Percentiles rank a stretch among this genome's conserved stretches.
These are phyloP conservation scores for Exophiala sideris DNA, from an alignment of 2,329 filamentous ascomycete species.

Conservation along the genomic window DNA sequence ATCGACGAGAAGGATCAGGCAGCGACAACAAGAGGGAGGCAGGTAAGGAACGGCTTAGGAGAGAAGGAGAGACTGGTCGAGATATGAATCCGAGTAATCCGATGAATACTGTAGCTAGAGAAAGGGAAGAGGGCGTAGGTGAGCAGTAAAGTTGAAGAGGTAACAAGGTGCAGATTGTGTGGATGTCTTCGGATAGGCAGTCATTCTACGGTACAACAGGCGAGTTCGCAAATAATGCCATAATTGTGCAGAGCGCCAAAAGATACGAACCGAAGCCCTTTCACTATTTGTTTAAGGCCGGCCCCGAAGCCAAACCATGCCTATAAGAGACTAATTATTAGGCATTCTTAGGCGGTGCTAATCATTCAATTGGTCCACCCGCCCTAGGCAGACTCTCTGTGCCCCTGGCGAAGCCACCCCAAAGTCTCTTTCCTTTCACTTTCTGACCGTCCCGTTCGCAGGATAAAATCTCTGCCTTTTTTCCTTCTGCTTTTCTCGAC, in stretches of 20 bases:
- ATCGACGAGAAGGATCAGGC: neutral
- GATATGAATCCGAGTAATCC: conserved; percentile 16
- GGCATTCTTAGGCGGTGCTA: no score
- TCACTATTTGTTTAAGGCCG: neutral
- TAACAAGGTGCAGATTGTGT: conserved; percentile 6
- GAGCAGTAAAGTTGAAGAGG: conserved; percentile 14
- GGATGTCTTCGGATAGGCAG: conserved; percentile 20
- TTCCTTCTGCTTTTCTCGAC: neutral
- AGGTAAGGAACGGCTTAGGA: conserved; percentile 4
- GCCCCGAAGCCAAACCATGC: no score
- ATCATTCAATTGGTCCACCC: no score
- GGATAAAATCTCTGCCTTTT: neutral
- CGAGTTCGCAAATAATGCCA: neutral
- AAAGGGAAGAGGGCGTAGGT: conserved; percentile 17
- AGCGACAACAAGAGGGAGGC: conserved; percentile 6
- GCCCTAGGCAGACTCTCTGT: no score
- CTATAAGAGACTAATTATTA: no score
- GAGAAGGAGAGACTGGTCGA: conserved; percentile 10
- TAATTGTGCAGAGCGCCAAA: neutral
- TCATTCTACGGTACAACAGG: no score
- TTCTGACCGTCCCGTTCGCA: no score
- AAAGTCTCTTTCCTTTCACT: no score
- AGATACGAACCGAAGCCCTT: neutral
- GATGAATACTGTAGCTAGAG: conserved; percentile 10
- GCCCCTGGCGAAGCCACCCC: no score